Percentiles rank a stretch among this genome's conserved stretches.
Conservation (phyloP, 2,329 filamentous ascomycete genomes). For the Botrytis byssoidea region DNA sequence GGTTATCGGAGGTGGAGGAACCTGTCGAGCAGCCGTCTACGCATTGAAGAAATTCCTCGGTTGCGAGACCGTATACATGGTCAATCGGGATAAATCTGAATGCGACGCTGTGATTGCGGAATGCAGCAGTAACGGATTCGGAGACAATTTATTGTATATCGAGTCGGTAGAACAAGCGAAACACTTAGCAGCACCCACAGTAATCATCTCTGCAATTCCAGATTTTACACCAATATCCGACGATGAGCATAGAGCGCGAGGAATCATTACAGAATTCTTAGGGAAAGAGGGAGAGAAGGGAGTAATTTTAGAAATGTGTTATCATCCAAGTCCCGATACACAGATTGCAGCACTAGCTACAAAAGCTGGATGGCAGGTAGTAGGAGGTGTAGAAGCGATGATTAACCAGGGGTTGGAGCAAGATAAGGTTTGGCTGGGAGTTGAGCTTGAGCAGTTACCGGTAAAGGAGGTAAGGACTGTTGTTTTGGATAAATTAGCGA, state of each 20-base stretch:
- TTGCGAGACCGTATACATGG: constrained; percentile 68
- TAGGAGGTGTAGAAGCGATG: constrained; percentile 36
- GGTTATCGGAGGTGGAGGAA: constrained; percentile 75
- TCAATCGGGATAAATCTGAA: constrained; percentile 69
- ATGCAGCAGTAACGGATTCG: constrained; percentile 58
- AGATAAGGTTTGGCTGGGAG: constrained; percentile 49
- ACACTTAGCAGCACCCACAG: constrained; percentile 57
- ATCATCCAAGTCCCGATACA: constrained; percentile 35
- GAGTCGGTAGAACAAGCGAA: constrained; percentile 59
- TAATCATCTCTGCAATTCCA: constrained; percentile 72
- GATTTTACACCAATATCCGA: constrained; percentile 68
- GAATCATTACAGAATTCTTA: constrained; percentile 41
- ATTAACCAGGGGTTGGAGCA: constrained; percentile 39
- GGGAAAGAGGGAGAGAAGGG: constrained; percentile 38
- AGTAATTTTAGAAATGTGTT: constrained; percentile 38
- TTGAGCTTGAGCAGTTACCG: constrained; percentile 55
- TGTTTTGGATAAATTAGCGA: constrained; percentile 40
- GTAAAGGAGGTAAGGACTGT: constrained; percentile 57
- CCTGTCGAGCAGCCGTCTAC: constrained; percentile 75
- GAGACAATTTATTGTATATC: constrained; percentile 60
- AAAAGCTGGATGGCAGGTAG: constrained; percentile 31
- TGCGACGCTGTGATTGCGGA: constrained; percentile 66
- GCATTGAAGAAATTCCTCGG: constrained; percentile 69
- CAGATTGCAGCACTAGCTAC: constrained; percentile 29
- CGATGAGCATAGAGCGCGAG: constrained; percentile 59